phyloP scores from a whole-genome alignment of 768 basidiomycete genomes.

The Lentinula detonsa region DNA sequence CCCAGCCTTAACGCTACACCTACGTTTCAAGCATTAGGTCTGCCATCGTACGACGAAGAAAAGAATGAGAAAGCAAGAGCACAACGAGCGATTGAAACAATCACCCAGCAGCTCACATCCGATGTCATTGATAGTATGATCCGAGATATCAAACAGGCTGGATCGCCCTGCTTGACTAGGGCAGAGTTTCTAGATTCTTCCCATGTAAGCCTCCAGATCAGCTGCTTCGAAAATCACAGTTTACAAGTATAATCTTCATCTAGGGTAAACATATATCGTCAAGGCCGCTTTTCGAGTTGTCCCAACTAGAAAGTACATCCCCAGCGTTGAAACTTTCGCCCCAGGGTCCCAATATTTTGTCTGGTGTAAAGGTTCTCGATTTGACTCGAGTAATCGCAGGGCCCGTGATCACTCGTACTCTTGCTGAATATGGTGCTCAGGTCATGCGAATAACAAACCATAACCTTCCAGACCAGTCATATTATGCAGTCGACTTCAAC shows the following conservation, averaged over 20 bases:
- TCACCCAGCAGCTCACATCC: background rate
- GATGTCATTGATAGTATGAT: background rate
- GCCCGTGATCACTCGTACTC: conserved; percentile 1
- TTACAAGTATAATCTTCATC: background rate
- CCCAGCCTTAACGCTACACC: conserved; percentile 1
- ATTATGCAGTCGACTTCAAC: conserved; percentile 2
- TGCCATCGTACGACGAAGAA: conserved; percentile 1
- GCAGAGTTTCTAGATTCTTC: conserved; percentile 4
- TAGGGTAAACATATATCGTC: conserved; percentile 1
- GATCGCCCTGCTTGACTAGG: background rate
- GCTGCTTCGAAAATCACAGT: background rate
- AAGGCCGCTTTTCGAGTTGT: conserved; percentile 2
- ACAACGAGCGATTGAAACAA: background rate
- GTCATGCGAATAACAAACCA: background rate
- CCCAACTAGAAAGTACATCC: background rate
- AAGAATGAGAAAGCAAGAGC: background rate
- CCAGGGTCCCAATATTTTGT: conserved; percentile 2
- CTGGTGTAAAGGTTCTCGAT: conserved; percentile 4
- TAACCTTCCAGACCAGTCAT: conserved; percentile 4
- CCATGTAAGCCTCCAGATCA: background rate
- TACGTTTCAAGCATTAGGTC: background rate
- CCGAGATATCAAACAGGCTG: background rate
- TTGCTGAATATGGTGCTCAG: conserved; percentile 4
- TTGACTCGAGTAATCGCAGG: conserved; percentile 4
- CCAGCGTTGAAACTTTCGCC: background rate